A percentile compares a stretch with the other conserved stretches of the same genome.
Evolutionary conservation across 768 basidiomycete species (phyloP).

Genomic region (Russula foetens): DNA sequence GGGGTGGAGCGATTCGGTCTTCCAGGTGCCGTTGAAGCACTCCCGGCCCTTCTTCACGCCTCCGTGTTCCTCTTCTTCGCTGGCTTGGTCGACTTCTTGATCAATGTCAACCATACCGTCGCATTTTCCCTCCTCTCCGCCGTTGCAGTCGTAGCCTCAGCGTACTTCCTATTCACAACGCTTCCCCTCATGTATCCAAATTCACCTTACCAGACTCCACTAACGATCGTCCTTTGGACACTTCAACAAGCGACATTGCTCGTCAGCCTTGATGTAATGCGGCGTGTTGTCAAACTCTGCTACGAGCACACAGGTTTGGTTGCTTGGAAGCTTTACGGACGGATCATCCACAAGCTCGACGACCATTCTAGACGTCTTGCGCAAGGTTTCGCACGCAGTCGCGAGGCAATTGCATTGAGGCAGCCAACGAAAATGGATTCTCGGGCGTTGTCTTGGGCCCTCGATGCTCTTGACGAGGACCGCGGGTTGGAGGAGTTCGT

Average conservation of each 20-base stretch:
- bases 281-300: too few species aligned
- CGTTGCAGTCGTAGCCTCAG: not conserved
- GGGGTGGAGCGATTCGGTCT: constrained; percentile 15
- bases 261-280: too few species aligned
- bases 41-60: too few species aligned
- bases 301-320: too few species aligned
- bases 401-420: not conserved
- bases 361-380: not conserved
- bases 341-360: not conserved
- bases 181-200: too few species aligned
- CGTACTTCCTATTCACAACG: constrained; percentile 10
- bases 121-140: constrained; percentile 17
- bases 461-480: constrained; percentile 9
- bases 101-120: too few species aligned
- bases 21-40: constrained; percentile 14
- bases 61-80: too few species aligned
- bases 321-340: too few species aligned
- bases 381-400: constrained; percentile 3
- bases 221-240: too few species aligned
- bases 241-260: too few species aligned
- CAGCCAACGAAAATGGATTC: constrained; percentile 8
- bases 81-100: too few species aligned
- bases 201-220: too few species aligned
- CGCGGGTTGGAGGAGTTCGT: constrained; percentile 10
- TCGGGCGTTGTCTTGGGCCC: constrained; percentile 4